Base-by-base conservation (phyloP, 306 rosid species). In the Prunus davidiana region DNA sequence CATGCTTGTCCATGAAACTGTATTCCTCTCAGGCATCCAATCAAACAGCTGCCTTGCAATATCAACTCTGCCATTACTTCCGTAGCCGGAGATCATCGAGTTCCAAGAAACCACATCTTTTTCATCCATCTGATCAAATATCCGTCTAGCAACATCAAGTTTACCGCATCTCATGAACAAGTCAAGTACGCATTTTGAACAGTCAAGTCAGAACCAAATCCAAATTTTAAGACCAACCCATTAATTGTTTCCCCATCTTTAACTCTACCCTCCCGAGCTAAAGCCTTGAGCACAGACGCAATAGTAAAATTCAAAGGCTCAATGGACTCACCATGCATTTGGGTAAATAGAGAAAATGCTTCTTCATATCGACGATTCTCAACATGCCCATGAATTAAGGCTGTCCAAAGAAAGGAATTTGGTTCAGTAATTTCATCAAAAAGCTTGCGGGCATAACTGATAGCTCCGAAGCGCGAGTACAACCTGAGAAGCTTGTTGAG, bases 341-440 rank as follows among this genome's bases (percentile, higher is more conserved):
- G 55, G 34, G 46, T 4, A 12, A 38, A 56, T 13, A 67, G 14
- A 22, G 27, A 76, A 28, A 32, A 64, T 0, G 68, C 80, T 27
- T 28, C 73, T 12, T 25, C 18, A 25, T 45, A 76, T 25, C 22
- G 11, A 27, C 60, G 54, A 27, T 34, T 67, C 50, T 76, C 60
- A 20, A 49, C 65, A 76, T 56, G 38, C 34, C 74, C 80, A 56
- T 41, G 74, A 43, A 76, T 67, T 13, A 75, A 63, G 47, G 74
- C 46, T 12, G 68, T 67, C 74, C 74, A 76, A 38, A 45, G 60
- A 32, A 76, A 76, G 32, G 74, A 28, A 57, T 57, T 67, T 67
- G 67, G 67, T 56, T 66, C 58, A 57, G 73, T 22, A 76, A 56
- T 76, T 76, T 67, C 74, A n/a, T 76, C 74, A 47, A 76, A 67